These are phyloP conservation scores for Nicotiana paniculata DNA, from an alignment of 257 asterid species.

Conservation along the genomic window DNA sequence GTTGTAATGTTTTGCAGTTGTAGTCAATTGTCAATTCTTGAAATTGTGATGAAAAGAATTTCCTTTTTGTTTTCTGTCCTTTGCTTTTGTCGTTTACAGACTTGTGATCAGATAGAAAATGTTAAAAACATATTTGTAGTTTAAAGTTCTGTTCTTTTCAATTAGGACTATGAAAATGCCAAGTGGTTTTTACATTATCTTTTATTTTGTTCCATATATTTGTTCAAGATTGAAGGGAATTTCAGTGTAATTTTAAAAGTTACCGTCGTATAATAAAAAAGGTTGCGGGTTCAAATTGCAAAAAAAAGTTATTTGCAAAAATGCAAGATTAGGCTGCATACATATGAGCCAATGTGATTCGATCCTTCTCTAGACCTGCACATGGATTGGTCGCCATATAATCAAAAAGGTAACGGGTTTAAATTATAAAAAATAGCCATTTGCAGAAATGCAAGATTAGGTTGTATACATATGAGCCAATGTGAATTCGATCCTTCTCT, in stretches of 20 bases:
- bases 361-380: not conserved
- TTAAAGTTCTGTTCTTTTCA: not conserved
- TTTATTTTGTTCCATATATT: not conserved
- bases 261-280: not conserved
- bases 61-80: not conserved
- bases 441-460: not conserved
- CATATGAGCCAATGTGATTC: not conserved
- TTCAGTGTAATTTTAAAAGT: not conserved
- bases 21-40: conserved; percentile 6
- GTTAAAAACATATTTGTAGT: not conserved
- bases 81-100: not conserved
- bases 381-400: not conserved
- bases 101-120: conserved; percentile 6
- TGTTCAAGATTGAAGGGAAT: not conserved
- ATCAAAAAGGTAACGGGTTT: not conserved
- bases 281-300: not conserved
- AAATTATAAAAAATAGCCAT: not conserved
- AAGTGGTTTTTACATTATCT: not conserved
- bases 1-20: not conserved
- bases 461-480: not conserved
- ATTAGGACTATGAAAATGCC: not conserved
- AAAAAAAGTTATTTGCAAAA: not conserved
- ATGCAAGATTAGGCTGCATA: not conserved
- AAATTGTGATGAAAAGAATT: not conserved
- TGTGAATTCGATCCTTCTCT: not conserved